Conservation (phyloP, 345 rosid species). For the Salix viminalis region DNA sequence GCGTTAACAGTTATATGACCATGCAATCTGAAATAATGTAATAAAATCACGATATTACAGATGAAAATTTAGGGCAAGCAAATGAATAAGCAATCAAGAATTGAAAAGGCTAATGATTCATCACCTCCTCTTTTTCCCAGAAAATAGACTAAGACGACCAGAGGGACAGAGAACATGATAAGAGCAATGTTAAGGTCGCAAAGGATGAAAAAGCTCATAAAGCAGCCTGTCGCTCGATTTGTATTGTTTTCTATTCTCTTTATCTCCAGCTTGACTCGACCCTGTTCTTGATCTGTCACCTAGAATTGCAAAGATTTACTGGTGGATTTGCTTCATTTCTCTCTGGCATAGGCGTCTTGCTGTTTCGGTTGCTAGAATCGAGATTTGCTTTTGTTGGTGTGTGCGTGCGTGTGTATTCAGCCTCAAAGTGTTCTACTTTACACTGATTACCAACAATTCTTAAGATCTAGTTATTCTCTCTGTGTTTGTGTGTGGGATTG, state of each 20-base stretch:
- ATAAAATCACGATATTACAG: too few relatives aligned
- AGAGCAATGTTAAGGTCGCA: slow-evolving; percentile 85
- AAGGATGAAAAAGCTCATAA: slow-evolving; percentile 67
- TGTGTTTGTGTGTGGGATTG: too few relatives aligned
- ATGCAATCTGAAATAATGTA: too few relatives aligned
- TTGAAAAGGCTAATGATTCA: too few relatives aligned
- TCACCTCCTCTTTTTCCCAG: slow-evolving; percentile 53
- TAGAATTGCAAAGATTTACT: slow-evolving; percentile 9
- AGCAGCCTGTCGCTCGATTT: slow-evolving; percentile 49
- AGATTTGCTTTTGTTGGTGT: not conserved
- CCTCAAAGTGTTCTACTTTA: not conserved
- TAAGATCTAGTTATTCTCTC: not conserved
- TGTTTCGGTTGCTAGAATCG: not conserved
- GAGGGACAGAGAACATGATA: slow-evolving; percentile 70
- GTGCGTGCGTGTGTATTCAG: not conserved
- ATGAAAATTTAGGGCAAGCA: too few relatives aligned
- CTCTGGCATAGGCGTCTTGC: not conserved
- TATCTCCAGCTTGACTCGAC: slow-evolving; percentile 71
- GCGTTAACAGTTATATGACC: not conserved
- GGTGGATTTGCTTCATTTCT: not conserved
- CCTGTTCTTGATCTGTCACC: slow-evolving; percentile 35
- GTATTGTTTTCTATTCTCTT: slow-evolving; percentile 71
- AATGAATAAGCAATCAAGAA: too few relatives aligned
- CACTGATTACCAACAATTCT: not conserved
- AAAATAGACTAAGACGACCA: slow-evolving; percentile 61